These are phyloP conservation scores for Chalaropsis thielavioides DNA, from an alignment of 2,329 filamentous ascomycete genomes.

Conservation along the genomic window DNA sequence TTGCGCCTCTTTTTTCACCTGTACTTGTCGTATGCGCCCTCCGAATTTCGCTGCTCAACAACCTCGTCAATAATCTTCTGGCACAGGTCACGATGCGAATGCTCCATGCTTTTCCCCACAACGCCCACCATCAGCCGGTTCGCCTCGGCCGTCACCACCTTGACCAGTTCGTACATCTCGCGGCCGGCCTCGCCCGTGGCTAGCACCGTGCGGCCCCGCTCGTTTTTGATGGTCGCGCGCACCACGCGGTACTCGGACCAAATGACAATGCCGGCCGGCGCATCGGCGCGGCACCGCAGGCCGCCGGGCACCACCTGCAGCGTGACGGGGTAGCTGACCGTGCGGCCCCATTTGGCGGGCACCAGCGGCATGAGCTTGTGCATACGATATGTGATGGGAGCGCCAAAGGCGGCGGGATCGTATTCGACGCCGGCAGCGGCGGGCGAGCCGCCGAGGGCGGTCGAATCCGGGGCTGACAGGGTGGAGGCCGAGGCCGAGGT, in stretches of 20 bases:
- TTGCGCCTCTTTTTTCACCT: not conserved
- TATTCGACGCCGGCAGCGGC: not conserved
- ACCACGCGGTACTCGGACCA: slow-evolving; percentile 26
- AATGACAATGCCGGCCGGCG: slow-evolving; percentile 30
- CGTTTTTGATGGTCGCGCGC: slow-evolving; percentile 1
- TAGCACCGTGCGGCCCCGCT: not conserved
- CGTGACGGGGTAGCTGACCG: slow-evolving; percentile 30
- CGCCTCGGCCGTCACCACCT: slow-evolving; percentile 25
- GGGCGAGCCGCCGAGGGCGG: slow-evolving; percentile 21
- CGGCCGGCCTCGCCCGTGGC: slow-evolving; percentile 18
- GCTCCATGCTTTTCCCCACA: slow-evolving; percentile 23
- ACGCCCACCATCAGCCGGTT: slow-evolving; percentile 27
- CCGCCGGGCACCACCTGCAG: slow-evolving; percentile 31
- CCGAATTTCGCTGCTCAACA: slow-evolving; percentile 18
- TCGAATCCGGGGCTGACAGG: slow-evolving; percentile 21
- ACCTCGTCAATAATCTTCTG: slow-evolving; percentile 24
- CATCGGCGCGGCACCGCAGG: slow-evolving; percentile 31
- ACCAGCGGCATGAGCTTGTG: slow-evolving; percentile 26
- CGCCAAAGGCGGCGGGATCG: not conserved
- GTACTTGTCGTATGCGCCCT: not conserved
- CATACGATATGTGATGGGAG: slow-evolving; percentile 24
- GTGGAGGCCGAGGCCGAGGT: not conserved
- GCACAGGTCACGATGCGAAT: slow-evolving; percentile 24
- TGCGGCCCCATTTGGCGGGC: slow-evolving; percentile 28
- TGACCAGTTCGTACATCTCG: slow-evolving; percentile 25